Evolutionary conservation across 306 rosid genomes (phyloP).

Genomic region (Cucurbita maxima): DNA sequence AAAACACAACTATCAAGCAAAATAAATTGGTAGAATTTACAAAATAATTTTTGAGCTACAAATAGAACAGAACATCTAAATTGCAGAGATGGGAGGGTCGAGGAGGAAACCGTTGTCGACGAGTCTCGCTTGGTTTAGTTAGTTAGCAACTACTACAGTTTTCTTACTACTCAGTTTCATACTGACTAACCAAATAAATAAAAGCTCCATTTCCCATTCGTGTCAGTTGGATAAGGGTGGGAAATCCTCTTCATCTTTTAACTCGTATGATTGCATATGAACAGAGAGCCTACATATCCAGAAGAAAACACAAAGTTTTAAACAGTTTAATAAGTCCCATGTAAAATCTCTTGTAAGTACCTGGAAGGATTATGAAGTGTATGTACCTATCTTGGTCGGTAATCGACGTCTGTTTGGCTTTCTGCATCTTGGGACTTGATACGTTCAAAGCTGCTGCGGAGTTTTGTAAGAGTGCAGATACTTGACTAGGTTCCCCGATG

Average conservation of each 20-base stretch:
- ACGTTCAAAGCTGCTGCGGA: neutral
- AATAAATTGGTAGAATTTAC: constrained; percentile 13
- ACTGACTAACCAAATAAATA: constrained; percentile 9
- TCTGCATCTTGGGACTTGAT: constrained; percentile 10
- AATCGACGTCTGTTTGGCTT: constrained; percentile 9
- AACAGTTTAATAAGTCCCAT: constrained; percentile 1
- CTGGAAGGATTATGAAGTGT: neutral
- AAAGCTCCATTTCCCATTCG: neutral
- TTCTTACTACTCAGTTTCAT: constrained; percentile 9
- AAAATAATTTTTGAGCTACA: constrained; percentile 11
- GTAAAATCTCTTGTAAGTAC: neutral
- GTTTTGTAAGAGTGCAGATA: neutral
- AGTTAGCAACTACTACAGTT: constrained; percentile 23
- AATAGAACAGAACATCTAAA: constrained; percentile 12
- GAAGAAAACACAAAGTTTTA: neutral
- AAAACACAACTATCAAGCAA: constrained; percentile 5
- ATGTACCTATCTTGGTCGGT: constrained; percentile 25
- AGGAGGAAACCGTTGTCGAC: constrained; percentile 3
- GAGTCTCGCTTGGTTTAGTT: neutral
- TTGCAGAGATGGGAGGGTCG: constrained; percentile 6
- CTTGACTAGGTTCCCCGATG: constrained; percentile 10
- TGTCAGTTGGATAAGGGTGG: constrained; percentile 35
- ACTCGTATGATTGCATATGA: constrained; percentile 22
- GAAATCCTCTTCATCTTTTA: constrained; percentile 49
- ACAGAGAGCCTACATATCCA: constrained; percentile 31